Percentiles rank a stretch among this genome's conserved stretches.
phyloP scores from a whole-genome alignment of 75 land plant species.

The Chamaecyparis obtusa region DNA sequence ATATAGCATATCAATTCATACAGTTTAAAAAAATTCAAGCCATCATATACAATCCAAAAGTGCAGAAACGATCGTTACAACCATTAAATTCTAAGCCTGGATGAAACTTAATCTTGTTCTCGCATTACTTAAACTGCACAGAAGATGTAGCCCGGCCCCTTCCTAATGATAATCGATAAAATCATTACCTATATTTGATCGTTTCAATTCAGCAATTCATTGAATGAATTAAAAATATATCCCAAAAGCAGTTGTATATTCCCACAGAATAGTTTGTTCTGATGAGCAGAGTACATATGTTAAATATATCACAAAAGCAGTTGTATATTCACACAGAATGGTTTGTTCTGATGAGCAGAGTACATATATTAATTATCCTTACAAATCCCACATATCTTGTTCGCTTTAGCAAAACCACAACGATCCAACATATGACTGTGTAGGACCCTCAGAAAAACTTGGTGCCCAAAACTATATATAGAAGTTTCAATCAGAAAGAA shows the following conservation, averaged over 20 bases:
- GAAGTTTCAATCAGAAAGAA: neutral
- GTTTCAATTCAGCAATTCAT: neutral
- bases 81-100: too few relatives aligned
- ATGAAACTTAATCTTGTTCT: neutral
- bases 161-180: neutral
- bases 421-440: neutral
- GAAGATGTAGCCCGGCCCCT: neutral
- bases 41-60: too few relatives aligned
- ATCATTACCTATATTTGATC: neutral
- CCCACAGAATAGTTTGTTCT: neutral
- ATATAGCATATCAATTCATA: too few relatives aligned
- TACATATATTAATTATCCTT: neutral
- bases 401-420: neutral
- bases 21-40: too few relatives aligned
- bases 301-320: neutral
- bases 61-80: too few relatives aligned
- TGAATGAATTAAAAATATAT: neutral
- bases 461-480: neutral
- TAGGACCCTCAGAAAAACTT: neutral
- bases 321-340: neutral
- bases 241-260: neutral
- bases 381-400: neutral
- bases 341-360: neutral
- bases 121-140: neutral
- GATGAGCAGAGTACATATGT: neutral